Base-by-base conservation (phyloP, 1,139 yeast species). In the Scheffersomyces segobiensis region DNA sequence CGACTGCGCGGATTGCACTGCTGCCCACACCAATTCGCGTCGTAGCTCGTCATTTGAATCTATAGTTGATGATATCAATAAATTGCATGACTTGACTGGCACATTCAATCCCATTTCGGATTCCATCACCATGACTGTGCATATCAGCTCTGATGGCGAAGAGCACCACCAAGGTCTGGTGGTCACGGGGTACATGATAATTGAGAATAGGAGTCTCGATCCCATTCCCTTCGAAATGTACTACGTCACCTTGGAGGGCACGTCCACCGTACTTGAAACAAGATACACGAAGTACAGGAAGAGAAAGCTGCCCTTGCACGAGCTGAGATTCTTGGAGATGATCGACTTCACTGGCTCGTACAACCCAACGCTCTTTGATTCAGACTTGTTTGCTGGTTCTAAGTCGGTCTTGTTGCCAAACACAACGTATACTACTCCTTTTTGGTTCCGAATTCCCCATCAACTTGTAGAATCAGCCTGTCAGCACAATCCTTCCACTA, bases 171-270 rank as follows among this genome's bases (percentile, higher is more conserved):
- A 48, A 20, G 50, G 24, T 18, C 50, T 48, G 50, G 49, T 47
- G n/a, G 55, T 65, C 48, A 63, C 63, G 54, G 67, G 67, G 6
- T 62, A 63, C 56, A 55, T 63, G 17, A 52, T 57, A 50, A 56
- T 65, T 10, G 53, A 56, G 21, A 65, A 65, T 57, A 55, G 53
- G 14, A 53, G 60, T 8, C 50, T 52, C 18, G 49, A 54, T 22
- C 60, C 61, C 0, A 57, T 65, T 22, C 64, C 61, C 17, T 65
- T 65, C 53, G 65, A 65, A 18, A 63, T 65, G 67, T 63, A 63
- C 50, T 65, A 65, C 51, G 64, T 65, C 47, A 59, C 63, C 46
- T 63, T 65, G 42, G 67, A 65, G 50, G 67, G 67, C 12, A 46
- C 51, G 19, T 50, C 52, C 6, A 21, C 52, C 14, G 52, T 55